phyloP scores from a whole-genome alignment of 176 grass and related monocot genomes.

The Raddia guianensis region DNA sequence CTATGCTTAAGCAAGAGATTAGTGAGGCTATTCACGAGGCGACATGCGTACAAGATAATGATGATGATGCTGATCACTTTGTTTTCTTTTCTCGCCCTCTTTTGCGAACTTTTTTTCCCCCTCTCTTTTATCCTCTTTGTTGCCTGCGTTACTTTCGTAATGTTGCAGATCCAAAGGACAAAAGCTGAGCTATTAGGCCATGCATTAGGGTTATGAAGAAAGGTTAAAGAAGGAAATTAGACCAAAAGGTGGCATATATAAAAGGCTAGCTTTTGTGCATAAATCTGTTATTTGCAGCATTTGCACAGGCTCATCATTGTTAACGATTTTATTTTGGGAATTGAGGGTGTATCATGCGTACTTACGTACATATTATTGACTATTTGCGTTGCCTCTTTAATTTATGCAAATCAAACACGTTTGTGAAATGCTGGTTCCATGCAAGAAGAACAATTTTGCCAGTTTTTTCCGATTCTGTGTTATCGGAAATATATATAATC shows the following conservation, averaged over 20 bases:
- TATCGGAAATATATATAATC: too few relatives aligned
- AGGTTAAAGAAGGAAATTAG: conserved; percentile 20
- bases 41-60: conserved; percentile 49
- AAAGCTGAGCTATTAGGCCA: conserved; percentile 45
- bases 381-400: background rate
- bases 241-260: background rate
- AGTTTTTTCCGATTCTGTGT: too few relatives aligned
- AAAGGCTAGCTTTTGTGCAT: conserved; percentile 23
- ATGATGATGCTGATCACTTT: conserved; percentile 48
- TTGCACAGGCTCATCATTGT: background rate
- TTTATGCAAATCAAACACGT: background rate
- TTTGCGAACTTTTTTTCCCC: conserved; percentile 21
- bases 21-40: conserved; percentile 35
- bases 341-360: too few relatives aligned
- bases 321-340: background rate
- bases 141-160: conserved; percentile 48
- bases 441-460: too few relatives aligned
- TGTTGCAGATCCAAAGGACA: conserved; percentile 53
- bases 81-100: conserved; percentile 35
- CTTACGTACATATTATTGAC: background rate
- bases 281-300: conserved; percentile 2
- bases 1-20: conserved; percentile 9
- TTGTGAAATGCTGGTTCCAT: background rate
- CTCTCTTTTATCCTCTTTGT: conserved; percentile 51
- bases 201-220: conserved; percentile 43